phyloP scores from a whole-genome alignment of 2,329 filamentous ascomycete species.

The Blumeria graminis region DNA sequence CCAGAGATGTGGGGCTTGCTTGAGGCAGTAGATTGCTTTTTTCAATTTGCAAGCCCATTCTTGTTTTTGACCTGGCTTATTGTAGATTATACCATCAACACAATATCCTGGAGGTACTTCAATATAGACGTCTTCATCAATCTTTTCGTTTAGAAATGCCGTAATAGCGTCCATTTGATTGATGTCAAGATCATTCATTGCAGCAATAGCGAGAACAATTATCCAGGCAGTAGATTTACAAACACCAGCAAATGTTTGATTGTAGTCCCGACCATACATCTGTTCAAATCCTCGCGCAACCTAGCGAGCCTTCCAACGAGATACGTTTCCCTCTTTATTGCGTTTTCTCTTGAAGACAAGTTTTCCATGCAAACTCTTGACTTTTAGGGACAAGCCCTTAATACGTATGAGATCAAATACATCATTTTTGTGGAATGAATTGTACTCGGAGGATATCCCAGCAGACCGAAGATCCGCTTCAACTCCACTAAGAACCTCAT shows the following conservation, averaged over 20 bases:
- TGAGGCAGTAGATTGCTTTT: not conserved
- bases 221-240: not conserved
- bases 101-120: not conserved
- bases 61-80: not conserved
- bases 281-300: not conserved
- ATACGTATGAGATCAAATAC: not conserved
- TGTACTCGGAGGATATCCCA: not conserved
- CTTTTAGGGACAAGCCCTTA: not conserved
- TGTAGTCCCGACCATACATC: not conserved
- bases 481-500: not conserved
- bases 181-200: not conserved
- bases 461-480: not conserved
- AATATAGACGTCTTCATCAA: not conserved
- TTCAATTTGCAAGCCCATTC: not conserved
- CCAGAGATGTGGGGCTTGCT: slow-evolving; percentile 1
- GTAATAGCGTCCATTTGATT: not conserved
- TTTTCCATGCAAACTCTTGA: not conserved
- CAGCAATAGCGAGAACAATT: not conserved
- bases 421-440: not conserved
- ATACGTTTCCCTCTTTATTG: not conserved
- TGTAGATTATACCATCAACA: not conserved
- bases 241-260: not conserved
- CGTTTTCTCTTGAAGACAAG: not conserved
- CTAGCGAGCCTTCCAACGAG: not conserved
- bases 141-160: not conserved